Base-by-base conservation (phyloP, 2,329 filamentous ascomycete genomes). In the Aspergillus novoparasiticus region DNA sequence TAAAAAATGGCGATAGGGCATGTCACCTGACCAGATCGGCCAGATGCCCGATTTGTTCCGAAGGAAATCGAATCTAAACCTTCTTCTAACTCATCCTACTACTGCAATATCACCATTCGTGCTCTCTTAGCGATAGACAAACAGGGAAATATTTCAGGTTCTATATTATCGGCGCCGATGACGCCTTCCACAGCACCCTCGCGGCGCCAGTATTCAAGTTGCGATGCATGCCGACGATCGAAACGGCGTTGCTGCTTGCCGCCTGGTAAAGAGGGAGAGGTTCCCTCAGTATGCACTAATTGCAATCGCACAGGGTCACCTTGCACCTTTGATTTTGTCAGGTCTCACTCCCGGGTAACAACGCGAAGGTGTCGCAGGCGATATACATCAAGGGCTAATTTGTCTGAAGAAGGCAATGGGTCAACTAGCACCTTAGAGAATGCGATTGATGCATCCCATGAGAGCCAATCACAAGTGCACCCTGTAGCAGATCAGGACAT, bases 151-250 rank as follows among this genome's bases (percentile, higher is more conserved):
- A 12, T 34, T 1, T 5, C 23, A 26, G 21, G 1, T 1, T n/a
- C 8, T 26, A 14, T 4, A 11, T 16, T 4, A 14, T 4, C 21
- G 50, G 58, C 34, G 19, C 28, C 1, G 50, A 60, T 39, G 8
- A 55, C 34, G 26, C 32, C 55, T 23, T 32, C 50, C 3, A 3
- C 50, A 1, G 43, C 28, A 30, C 26, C 56, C 26, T 60, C 60
- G 39, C 68, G 70, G 43, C 70, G 71, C 39, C 71, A 71, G 36
- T 68, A 71, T 51, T 64, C 68, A 8, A 73, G 70, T 59, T 73
- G 71, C 50, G 71, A 73, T 43, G 66, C 59, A 39, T 73, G 70
- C 36, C 64, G 71, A 21, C 70, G 68, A 32, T 71, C 69, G 2
- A 73, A 73, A 41, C 67, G 71, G 55, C 70, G 71, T 14, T 73